Evolutionary conservation across 345 rosid genomes (phyloP).

Genomic region (Salix purpurea): DNA sequence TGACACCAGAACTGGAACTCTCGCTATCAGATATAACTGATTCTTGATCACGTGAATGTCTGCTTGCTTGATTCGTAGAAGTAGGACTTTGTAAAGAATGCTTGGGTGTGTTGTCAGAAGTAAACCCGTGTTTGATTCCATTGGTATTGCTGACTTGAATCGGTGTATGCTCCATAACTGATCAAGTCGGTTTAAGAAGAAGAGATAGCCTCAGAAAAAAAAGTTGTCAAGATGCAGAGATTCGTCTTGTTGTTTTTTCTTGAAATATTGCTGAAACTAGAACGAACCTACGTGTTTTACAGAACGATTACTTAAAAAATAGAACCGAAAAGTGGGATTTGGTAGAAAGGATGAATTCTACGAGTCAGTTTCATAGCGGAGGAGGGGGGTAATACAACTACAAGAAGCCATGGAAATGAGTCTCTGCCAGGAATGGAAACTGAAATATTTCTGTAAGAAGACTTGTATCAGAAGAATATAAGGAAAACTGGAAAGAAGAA

Average conservation of each 20-base stretch:
- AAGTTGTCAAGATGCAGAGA: not conserved
- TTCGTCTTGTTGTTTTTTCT: not conserved
- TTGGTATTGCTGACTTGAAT: constrained; percentile 1
- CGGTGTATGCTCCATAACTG: not conserved
- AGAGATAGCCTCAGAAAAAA: too few species aligned
- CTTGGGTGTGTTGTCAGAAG: not conserved
- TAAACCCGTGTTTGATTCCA: not conserved
- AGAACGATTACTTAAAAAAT: not conserved
- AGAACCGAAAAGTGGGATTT: not conserved
- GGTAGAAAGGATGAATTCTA: not conserved
- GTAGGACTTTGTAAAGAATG: not conserved
- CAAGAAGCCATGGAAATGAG: too few species aligned
- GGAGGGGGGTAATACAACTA: too few species aligned
- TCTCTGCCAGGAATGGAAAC: too few species aligned
- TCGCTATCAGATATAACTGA: constrained; percentile 55
- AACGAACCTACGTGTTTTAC: not conserved
- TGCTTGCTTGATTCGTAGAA: not conserved
- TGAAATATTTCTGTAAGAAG: not conserved
- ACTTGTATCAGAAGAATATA: not conserved
- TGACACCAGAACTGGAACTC: constrained; percentile 36
- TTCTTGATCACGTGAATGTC: constrained; percentile 23
- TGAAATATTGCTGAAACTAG: not conserved
- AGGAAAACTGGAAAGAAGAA: too few species aligned
- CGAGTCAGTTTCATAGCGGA: too few species aligned
- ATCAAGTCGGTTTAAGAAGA: too few species aligned